Percentiles rank a stretch among this genome's conserved stretches.
phyloP scores from a whole-genome alignment of 805 yeast genomes.

The Candida tammaniensis region DNA sequence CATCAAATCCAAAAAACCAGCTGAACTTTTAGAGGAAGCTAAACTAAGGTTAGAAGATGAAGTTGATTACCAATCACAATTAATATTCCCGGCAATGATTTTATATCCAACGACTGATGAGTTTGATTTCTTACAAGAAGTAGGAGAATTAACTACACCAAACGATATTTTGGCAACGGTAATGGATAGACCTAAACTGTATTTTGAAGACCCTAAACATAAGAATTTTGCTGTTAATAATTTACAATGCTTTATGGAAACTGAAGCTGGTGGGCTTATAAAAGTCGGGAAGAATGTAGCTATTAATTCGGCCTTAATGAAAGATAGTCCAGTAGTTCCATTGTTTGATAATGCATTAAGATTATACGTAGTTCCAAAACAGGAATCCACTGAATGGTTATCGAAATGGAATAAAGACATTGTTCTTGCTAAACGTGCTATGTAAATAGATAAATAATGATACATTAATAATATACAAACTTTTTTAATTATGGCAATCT shows the following conservation, averaged over 20 bases:
- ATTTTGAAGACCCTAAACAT: slow-evolving; percentile 66
- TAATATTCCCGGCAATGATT: slow-evolving; percentile 77
- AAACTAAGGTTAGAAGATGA: slow-evolving; percentile 60
- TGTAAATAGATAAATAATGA: no score
- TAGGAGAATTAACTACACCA: slow-evolving; percentile 71
- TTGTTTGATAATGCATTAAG: slow-evolving; percentile 71
- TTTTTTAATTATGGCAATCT: slow-evolving; percentile 1
- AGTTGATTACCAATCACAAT: slow-evolving; percentile 68
- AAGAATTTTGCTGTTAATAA: slow-evolving; percentile 54
- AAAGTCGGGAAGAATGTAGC: slow-evolving; percentile 79
- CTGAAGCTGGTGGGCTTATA: slow-evolving; percentile 77
- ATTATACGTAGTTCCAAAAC: slow-evolving; percentile 76
- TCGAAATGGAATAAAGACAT: slow-evolving; percentile 58
- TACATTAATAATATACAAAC: slow-evolving; percentile 2
- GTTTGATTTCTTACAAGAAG: slow-evolving; percentile 75
- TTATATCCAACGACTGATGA: slow-evolving; percentile 82
- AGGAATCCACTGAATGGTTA: slow-evolving; percentile 63
- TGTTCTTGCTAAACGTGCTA: slow-evolving; percentile 47
- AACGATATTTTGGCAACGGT: slow-evolving; percentile 59
- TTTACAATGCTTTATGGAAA: slow-evolving; percentile 77
- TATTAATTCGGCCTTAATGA: slow-evolving; percentile 60
- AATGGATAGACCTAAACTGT: slow-evolving; percentile 60
- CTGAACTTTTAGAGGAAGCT: slow-evolving; percentile 52
- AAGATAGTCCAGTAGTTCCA: slow-evolving; percentile 65
- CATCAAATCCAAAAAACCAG: slow-evolving; percentile 50